A percentile compares a stretch with the other conserved stretches of the same genome.
These are phyloP conservation scores for Luvunga scandens DNA, from an alignment of 345 rosid genomes.

Conservation along the genomic window DNA sequence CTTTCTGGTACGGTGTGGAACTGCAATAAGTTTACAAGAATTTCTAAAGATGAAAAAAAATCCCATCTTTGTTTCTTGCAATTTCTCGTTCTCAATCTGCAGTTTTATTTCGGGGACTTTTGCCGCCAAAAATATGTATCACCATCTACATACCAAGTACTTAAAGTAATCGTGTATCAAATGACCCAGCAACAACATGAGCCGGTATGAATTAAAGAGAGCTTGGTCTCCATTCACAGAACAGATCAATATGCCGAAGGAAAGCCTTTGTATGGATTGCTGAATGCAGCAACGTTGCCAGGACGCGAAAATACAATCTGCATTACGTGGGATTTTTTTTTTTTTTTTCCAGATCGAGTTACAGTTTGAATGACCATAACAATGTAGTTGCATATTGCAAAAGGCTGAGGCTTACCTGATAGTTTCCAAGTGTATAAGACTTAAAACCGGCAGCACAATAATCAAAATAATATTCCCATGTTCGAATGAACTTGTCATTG, in stretches of 20 bases:
- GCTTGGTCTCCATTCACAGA: no score
- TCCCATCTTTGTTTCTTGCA: neutral
- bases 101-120: neutral
- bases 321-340: neutral
- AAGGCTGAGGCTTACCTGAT: constrained; percentile 42
- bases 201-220: no score
- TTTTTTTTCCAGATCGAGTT: no score
- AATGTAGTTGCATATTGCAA: no score
- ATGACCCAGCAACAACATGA: no score
- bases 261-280: constrained; percentile 44
- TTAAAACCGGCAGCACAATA: constrained; percentile 85
- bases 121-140: neutral
- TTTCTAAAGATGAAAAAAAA: neutral
- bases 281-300: constrained; percentile 53
- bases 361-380: no score
- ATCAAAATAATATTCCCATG: constrained; percentile 94
- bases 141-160: neutral
- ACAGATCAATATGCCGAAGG: constrained; percentile 24
- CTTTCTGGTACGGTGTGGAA: neutral
- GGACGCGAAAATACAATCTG: constrained; percentile 82
- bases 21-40: neutral
- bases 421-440: constrained; percentile 65
- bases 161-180: neutral
- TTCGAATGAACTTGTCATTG: constrained; percentile 70
- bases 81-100: neutral